phyloP scores from a whole-genome alignment of 306 rosid genomes.

The Ammopiptanthus mongolicus region DNA sequence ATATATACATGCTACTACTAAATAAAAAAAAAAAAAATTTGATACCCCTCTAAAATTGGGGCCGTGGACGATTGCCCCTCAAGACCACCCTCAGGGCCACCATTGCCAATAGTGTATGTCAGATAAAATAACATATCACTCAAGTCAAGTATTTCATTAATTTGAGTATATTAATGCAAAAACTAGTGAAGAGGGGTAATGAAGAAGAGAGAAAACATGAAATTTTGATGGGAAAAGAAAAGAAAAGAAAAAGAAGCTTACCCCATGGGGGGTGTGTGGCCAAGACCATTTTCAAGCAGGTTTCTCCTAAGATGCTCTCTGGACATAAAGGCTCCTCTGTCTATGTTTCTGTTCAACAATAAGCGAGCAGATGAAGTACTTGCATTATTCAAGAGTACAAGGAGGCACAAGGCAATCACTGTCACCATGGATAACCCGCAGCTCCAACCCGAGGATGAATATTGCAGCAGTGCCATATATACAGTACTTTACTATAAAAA shows the following conservation, averaged over 20 bases:
- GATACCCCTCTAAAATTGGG: no score
- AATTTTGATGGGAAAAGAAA: not conserved
- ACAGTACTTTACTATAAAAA: not conserved
- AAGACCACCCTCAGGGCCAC: no score
- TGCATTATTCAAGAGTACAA: constrained; percentile 26
- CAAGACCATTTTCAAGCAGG: constrained; percentile 47
- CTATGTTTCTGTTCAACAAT: not conserved
- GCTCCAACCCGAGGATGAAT: constrained; percentile 7
- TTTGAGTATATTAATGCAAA: not conserved
- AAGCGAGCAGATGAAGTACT: constrained; percentile 11
- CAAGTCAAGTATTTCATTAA: not conserved
- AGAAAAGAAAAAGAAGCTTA: not conserved
- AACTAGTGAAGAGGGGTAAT: not conserved
- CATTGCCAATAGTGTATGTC: no score
- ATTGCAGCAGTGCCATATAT: not conserved
- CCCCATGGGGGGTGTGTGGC: constrained; percentile 66
- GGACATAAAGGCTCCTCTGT: not conserved
- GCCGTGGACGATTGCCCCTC: no score
- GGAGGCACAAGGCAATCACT: constrained; percentile 11
- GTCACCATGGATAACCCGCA: not conserved
- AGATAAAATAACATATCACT: not conserved
- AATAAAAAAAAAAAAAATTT: no score
- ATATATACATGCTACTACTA: no score
- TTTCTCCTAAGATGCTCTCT: constrained; percentile 19
- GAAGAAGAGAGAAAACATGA: not conserved